Percentiles rank a stretch among this genome's conserved stretches.
Conservation (phyloP, 2,329 filamentous ascomycete genomes). For the Shiraia sp. region DNA sequence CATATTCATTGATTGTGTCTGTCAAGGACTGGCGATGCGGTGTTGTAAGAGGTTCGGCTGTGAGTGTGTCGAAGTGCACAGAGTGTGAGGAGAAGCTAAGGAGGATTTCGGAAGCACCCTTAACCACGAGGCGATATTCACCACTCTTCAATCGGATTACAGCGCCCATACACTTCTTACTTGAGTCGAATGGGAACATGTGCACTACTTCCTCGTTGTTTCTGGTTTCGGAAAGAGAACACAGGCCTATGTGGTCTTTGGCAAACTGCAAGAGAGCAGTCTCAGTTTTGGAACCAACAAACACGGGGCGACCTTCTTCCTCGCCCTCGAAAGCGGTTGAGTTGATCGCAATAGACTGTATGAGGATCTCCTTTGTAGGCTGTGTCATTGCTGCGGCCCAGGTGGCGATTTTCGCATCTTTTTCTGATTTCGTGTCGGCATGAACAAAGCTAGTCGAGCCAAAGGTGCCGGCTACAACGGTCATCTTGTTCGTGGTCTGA, state of each 20-base stretch:
- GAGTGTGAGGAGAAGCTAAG: conserved; percentile 47
- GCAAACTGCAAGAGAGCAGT: conserved; percentile 58
- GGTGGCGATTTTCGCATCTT: conserved; percentile 45
- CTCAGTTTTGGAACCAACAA: conserved; percentile 62
- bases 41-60: conserved; percentile 19
- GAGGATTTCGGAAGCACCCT: conserved; percentile 63
- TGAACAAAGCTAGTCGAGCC: conserved; percentile 50
- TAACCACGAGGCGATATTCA: conserved; percentile 56
- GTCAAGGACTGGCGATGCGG: conserved; percentile 23
- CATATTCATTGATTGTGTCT: conserved; percentile 43
- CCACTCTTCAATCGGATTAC: conserved; percentile 55
- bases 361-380: conserved; percentile 33
- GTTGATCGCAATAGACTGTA: conserved; percentile 44
- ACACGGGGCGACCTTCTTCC: conserved; percentile 51
- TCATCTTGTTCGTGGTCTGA: conserved; percentile 47
- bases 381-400: conserved; percentile 51
- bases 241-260: conserved; percentile 56
- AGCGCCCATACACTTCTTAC: conserved; percentile 61
- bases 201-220: conserved; percentile 54
- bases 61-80: conserved; percentile 19
- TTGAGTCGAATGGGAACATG: conserved; percentile 60
- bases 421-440: conserved; percentile 52
- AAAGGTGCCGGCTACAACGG: conserved; percentile 46
- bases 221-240: conserved; percentile 53
- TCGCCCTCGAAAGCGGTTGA: conserved; percentile 59